A percentile compares a stretch with the other conserved stretches of the same genome.
Conservation (phyloP, 306 rosid genomes). For the Rosa persica region DNA sequence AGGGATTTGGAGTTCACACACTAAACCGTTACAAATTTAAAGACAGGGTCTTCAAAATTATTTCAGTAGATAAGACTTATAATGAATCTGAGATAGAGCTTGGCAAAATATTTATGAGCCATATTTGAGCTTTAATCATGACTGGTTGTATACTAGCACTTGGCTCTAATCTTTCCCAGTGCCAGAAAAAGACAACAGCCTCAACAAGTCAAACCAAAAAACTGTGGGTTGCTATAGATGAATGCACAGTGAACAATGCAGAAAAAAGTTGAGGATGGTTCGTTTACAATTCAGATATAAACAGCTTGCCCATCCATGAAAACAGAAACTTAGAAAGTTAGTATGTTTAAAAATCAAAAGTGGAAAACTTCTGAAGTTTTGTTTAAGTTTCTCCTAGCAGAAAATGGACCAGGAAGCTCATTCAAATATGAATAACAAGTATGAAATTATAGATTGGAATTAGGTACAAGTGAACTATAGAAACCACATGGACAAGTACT, state of each 20-base stretch:
- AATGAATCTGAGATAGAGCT: neutral
- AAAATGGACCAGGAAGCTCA: neutral
- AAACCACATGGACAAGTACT: neutral
- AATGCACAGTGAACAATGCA: neutral
- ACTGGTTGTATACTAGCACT: neutral
- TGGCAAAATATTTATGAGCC: neutral
- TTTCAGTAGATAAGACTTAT: neutral
- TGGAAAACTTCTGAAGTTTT: too few species aligned
- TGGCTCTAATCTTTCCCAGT: neutral
- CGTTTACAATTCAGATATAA: neutral
- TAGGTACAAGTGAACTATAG: neutral
- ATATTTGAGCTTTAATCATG: neutral
- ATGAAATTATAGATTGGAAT: neutral
- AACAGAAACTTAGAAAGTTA: neutral
- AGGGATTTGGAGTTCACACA: neutral
- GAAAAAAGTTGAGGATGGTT: neutral
- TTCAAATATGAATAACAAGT: neutral
- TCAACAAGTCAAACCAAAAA: neutral
- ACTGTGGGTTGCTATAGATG: neutral
- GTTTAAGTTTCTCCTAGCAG: too few species aligned
- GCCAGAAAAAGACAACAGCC: neutral
- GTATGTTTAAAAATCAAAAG: neutral
- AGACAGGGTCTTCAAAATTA: neutral
- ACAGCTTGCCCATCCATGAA: neutral
- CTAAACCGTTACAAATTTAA: neutral